Conservation (phyloP, 306 rosid species). For the Styphnolobium japonicum region DNA sequence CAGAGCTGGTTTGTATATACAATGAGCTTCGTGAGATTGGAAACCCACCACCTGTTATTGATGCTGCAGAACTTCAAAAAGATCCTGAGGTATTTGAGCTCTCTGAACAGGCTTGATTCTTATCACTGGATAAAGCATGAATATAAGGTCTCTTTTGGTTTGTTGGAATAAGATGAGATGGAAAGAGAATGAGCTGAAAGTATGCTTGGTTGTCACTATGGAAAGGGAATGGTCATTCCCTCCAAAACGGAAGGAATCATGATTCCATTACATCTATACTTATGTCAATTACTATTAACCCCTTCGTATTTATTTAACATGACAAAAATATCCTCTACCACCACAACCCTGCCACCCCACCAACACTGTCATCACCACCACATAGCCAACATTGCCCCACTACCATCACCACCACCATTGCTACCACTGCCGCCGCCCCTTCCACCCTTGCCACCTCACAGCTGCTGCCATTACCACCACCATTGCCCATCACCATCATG, state of each 20-base stretch:
- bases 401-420: no score
- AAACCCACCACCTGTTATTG: constrained; percentile 62
- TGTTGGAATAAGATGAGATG: background rate
- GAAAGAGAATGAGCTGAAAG: background rate
- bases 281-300: background rate
- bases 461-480: no score
- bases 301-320: background rate
- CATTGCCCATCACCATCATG: no score
- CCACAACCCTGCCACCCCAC: background rate
- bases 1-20: constrained; percentile 61
- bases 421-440: no score
- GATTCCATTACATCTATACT: background rate
- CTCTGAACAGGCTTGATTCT: constrained; percentile 19
- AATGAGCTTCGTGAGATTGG: constrained; percentile 66
- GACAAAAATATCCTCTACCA: background rate
- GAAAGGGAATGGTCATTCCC: no score
- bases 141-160: background rate
- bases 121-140: constrained; percentile 10
- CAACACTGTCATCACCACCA: no score
- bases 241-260: background rate
- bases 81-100: constrained; percentile 64
- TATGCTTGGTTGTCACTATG: background rate
- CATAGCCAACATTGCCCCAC: no score
- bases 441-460: no score
- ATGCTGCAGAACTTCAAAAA: constrained; percentile 64